Base-by-base conservation (phyloP, 306 rosid species). In the Glycyrrhiza uralensis region DNA sequence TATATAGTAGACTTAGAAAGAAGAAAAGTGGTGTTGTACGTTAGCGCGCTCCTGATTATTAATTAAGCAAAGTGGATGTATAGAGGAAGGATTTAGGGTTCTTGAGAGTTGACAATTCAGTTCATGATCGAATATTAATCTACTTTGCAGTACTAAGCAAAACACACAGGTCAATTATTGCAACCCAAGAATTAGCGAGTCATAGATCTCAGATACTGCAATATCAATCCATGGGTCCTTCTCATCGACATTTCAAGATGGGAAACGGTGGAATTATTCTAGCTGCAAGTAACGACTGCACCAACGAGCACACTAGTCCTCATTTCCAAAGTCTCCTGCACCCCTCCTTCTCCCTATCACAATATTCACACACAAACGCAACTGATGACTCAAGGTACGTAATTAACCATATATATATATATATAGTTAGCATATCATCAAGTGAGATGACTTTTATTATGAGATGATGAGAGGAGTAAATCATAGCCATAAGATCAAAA, bases 231-330 rank as follows among this genome's bases (percentile, higher is more conserved):
- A 29, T 57, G 30, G 71, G 49, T 15, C 35, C 70, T 15, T 28
- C 70, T 51, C 78, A 47, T 15, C 86, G 54, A 17, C 80, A 81
- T 11, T 68, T 74, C 33, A 85, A 52, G 71, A 78, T 78, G 79
- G 86, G 69, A 35, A 78, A 81, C 50, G 83, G 82, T 28, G 85
- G 83, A 51, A 84, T 78, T 46, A 20, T 83, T 71, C 76, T 83
- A 9, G 33, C n/a, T n/a, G n/a, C 74, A 24, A 71, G 59, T 50
- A 56, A 33, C 58, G 64, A n/a, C n/a, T n/a, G n/a, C n/a, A n/a
- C n/a, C 77, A 66, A 82, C 15, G 46, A 69, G 3, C 66, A 60
- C n/a, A n/a, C n/a, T 47, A 63, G 14, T 52, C 55, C 6, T 32
- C 6, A 58, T 33, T 46, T 65, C 33, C 82, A 51, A n/a, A 36